These are phyloP conservation scores for Iris macrosiphon DNA, from an alignment of 106 monocot genomes.

Conservation along the genomic window DNA sequence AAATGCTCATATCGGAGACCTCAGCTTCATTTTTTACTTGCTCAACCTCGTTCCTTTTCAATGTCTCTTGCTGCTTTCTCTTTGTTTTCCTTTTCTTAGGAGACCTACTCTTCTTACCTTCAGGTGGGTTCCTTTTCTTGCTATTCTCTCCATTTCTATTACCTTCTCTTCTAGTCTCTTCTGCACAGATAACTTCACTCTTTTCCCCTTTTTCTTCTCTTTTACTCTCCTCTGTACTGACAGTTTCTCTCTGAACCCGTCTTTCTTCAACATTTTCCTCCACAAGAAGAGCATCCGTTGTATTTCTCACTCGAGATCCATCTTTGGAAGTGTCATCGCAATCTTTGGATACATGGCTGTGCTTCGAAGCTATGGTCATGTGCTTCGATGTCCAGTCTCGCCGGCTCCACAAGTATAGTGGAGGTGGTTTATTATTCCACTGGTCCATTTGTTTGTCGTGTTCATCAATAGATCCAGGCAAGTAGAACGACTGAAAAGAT, in stretches of 20 bases:
- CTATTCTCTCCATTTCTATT: background rate
- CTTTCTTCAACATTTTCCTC: background rate
- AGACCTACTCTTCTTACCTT: slow-evolving; percentile 4
- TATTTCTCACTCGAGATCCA: background rate
- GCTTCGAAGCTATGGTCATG: slow-evolving; percentile 44
- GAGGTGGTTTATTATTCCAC: slow-evolving; percentile 75
- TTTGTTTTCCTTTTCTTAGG: slow-evolving; percentile 8
- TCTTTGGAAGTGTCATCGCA: background rate
- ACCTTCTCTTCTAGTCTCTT: background rate
- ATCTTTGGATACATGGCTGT: slow-evolving; percentile 30
- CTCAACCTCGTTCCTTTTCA: background rate
- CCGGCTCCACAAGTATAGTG: slow-evolving; percentile 79
- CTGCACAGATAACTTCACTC: background rate
- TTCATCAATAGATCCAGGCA: slow-evolving; percentile 82
- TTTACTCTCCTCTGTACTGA: background rate
- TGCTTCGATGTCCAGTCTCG: slow-evolving; percentile 61
- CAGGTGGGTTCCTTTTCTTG: background rate
- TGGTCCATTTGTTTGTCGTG: slow-evolving; percentile 85
- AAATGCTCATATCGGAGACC: slow-evolving; percentile 50
- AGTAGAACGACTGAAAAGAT: slow-evolving; percentile 89
- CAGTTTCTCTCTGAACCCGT: background rate
- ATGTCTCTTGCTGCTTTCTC: background rate
- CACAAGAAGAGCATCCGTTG: background rate
- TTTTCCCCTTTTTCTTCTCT: background rate
- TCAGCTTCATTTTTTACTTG: background rate